Conservation (phyloP, 1,139 yeast genomes). For the Protomyces pachydermus region DNA sequence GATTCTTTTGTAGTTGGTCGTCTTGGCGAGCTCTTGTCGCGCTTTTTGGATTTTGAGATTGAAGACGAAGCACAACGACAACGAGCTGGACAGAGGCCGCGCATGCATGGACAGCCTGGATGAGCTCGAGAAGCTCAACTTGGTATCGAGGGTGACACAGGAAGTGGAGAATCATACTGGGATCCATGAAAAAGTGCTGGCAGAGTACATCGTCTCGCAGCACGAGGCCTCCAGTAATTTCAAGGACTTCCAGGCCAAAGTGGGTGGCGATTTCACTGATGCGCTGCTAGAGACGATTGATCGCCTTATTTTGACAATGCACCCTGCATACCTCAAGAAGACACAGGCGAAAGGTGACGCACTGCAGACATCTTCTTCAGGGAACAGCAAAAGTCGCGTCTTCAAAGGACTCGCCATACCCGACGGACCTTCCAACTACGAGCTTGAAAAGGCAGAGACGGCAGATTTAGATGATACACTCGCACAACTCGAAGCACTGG, state of each 20-base stretch:
- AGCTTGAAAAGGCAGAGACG: neutral
- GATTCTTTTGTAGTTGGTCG: too few relatives aligned
- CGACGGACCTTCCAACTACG: conserved; percentile 21
- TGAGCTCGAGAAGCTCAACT: conserved; percentile 38
- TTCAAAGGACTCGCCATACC: conserved; percentile 29
- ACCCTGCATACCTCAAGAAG: conserved; percentile 36
- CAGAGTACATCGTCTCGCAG: conserved; percentile 54
- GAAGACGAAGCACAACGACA: too few relatives aligned
- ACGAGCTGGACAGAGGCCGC: neutral
- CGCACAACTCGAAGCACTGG: conserved; percentile 24
- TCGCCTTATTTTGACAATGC: conserved; percentile 39
- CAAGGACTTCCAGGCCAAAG: conserved; percentile 45
- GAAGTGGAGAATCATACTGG: conserved; percentile 39
- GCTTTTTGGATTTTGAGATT: too few relatives aligned
- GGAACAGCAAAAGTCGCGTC: conserved; percentile 15
- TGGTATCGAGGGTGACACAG: conserved; percentile 39
- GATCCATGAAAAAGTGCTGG: conserved; percentile 48
- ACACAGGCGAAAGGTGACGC: neutral
- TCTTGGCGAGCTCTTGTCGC: too few relatives aligned
- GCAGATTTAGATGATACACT: conserved; percentile 2
- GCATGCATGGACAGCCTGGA: conserved; percentile 25
- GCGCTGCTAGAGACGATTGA: conserved; percentile 44
- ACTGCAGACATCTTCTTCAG: neutral
- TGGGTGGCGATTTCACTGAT: conserved; percentile 61
- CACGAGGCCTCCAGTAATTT: conserved; percentile 47